These are phyloP conservation scores for Balamuthia mandrillaris DNA, from an alignment of 208 protist species.

Conservation along the genomic window DNA sequence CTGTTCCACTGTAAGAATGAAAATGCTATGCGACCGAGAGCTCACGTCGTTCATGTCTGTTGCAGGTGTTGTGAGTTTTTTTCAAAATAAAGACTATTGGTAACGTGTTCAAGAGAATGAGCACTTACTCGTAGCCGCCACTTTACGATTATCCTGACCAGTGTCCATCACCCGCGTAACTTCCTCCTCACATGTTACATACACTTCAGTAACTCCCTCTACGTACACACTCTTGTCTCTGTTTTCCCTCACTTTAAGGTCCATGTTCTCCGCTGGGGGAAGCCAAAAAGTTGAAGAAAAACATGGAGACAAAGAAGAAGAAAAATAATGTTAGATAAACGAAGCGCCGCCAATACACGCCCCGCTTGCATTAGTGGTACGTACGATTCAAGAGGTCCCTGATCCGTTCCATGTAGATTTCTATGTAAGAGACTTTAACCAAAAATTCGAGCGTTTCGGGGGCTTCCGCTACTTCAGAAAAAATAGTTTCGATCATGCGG, in stretches of 20 bases:
- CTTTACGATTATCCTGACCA: slow-evolving; percentile 5
- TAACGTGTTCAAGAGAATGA: neutral
- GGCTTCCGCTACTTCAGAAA: neutral
- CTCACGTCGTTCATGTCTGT: slow-evolving; percentile 69
- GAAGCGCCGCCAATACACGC: neutral
- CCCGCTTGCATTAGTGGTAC: neutral
- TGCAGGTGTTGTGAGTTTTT: neutral
- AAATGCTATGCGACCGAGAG: slow-evolving; percentile 72
- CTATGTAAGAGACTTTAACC: neutral
- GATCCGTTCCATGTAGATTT: neutral
- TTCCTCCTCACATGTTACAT: slow-evolving; percentile 23
- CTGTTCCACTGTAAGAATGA: slow-evolving; percentile 59
- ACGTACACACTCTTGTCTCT: slow-evolving; percentile 87
- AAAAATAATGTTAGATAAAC: neutral
- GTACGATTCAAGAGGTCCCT: neutral
- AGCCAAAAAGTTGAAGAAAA: neutral
- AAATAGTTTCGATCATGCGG: slow-evolving; percentile 52
- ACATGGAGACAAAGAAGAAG: neutral
- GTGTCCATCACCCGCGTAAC: slow-evolving; percentile 25
- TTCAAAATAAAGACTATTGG: neutral
- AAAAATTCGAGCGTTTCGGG: slow-evolving; percentile 44
- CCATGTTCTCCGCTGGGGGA: slow-evolving; percentile 40
- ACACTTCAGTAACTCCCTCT: slow-evolving; percentile 77
- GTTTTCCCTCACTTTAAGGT: slow-evolving; percentile 83
- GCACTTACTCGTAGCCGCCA: slow-evolving; percentile 26